Percentiles rank a stretch among this genome's conserved stretches.
These are phyloP conservation scores for Hypsizygus ulmarius DNA, from an alignment of 1,284 basidiomycete species.

Conservation along the genomic window DNA sequence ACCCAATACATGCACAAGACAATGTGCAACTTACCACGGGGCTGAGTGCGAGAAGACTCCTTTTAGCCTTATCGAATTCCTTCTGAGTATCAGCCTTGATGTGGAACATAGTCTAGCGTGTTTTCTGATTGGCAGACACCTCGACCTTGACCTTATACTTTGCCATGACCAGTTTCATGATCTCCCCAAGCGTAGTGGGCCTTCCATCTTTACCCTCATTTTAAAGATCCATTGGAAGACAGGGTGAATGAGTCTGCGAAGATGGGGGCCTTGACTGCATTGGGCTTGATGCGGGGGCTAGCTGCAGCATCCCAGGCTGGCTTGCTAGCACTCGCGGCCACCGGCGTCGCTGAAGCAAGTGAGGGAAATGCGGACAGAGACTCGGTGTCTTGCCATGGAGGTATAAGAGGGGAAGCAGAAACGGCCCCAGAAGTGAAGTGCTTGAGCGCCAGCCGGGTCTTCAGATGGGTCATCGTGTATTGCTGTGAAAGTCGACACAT, in stretches of 20 bases:
- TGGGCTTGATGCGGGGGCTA: constrained; percentile 67
- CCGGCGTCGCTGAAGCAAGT: constrained; percentile 60
- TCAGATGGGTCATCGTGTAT: no score
- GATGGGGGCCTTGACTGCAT: constrained; percentile 51
- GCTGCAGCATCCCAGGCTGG: constrained; percentile 63
- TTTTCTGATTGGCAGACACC: constrained; percentile 86
- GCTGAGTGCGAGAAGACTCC: constrained; percentile 80
- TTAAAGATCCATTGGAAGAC: constrained; percentile 60
- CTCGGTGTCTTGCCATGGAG: no score
- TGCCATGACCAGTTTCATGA: constrained; percentile 83
- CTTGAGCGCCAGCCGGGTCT: no score
- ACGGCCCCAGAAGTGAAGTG: no score
- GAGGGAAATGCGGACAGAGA: constrained; percentile 84
- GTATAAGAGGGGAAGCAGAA: no score
- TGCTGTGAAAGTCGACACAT: no score
- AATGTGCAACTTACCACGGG: constrained; percentile 53
- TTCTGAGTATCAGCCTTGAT: constrained; percentile 86
- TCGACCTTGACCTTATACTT: constrained; percentile 93
- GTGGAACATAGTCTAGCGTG: constrained; percentile 87
- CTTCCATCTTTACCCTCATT: constrained; percentile 67
- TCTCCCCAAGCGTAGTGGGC: constrained; percentile 73
- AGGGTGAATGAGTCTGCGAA: constrained; percentile 76
- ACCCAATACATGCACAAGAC: not conserved
- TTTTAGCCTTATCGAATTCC: constrained; percentile 86
- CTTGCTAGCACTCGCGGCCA: constrained; percentile 41